These are phyloP conservation scores for Peniophora sp. DNA, from an alignment of 1,284 basidiomycete genomes.

Conservation along the genomic window DNA sequence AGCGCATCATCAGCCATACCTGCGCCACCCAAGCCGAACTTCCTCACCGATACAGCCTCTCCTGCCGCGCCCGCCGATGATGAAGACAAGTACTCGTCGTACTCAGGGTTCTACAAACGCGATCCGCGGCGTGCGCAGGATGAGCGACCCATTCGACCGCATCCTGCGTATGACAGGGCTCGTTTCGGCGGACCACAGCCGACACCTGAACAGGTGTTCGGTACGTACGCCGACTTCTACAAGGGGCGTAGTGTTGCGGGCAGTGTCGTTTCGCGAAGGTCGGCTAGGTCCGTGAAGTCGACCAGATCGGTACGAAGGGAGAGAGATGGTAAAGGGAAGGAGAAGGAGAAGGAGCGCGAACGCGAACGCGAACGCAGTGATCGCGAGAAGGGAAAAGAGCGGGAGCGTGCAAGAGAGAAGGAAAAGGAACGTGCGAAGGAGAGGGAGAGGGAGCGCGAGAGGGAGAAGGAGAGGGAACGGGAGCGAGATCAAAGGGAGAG, in stretches of 20 bases:
- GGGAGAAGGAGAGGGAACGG: not conserved
- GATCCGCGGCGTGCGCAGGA: constrained; percentile 7
- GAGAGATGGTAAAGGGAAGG: not conserved
- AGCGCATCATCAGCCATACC: not conserved
- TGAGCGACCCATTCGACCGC: constrained; percentile 8
- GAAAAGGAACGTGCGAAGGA: not conserved
- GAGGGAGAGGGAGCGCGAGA: not conserved
- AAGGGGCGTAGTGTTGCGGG: not conserved
- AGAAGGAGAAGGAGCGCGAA: not conserved
- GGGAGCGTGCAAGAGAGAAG: not conserved
- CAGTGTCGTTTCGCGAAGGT: not conserved
- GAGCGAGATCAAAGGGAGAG: not conserved
- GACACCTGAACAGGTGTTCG: constrained; percentile 1
- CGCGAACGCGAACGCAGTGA: not conserved
- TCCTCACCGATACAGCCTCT: not conserved
- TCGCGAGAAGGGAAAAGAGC: no score
- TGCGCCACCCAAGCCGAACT: not conserved
- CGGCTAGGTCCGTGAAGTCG: not conserved
- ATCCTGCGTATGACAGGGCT: not conserved
- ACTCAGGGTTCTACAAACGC: constrained; percentile 9
- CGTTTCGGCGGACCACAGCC: not conserved
- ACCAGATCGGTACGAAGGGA: constrained; percentile 1
- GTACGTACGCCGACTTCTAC: not conserved
- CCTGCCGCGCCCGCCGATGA: constrained; percentile 4
- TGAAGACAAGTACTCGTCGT: constrained; percentile 3